These are phyloP conservation scores for Phellopilus nigrolimitatus DNA, from an alignment of 1,284 basidiomycete genomes.

Conservation along the genomic window DNA sequence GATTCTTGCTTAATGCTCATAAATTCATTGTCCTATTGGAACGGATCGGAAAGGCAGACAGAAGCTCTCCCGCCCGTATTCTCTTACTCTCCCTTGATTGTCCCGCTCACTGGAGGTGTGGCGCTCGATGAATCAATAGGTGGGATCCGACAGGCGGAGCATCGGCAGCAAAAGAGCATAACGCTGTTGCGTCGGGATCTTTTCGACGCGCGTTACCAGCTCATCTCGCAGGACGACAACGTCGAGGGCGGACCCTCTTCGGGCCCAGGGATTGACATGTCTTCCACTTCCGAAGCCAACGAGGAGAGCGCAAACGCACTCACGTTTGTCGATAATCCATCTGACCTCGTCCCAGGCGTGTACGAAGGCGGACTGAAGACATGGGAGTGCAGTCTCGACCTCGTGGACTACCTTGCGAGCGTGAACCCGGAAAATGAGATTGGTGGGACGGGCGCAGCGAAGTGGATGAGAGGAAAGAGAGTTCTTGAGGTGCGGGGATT, in stretches of 20 bases:
- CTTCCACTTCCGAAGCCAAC: not conserved
- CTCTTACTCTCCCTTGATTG: conserved; percentile 21
- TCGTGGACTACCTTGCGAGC: conserved; percentile 50
- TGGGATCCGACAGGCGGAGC: too few species aligned
- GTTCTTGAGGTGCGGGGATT: conserved; percentile 55
- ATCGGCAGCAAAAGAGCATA: conserved; percentile 11
- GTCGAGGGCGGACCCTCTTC: not conserved
- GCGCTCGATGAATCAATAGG: not conserved
- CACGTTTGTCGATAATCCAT: conserved; percentile 72
- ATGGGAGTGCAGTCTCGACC: conserved; percentile 94
- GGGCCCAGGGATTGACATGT: not conserved
- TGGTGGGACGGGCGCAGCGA: not conserved
- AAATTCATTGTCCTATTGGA: conserved; percentile 3
- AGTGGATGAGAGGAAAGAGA: conserved; percentile 34
- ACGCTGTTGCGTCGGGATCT: conserved; percentile 48
- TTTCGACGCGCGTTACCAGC: conserved; percentile 58
- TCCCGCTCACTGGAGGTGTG: conserved; percentile 8
- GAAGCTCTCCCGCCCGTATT: conserved; percentile 19
- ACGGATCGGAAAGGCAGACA: conserved; percentile 19
- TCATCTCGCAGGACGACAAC: conserved; percentile 25
- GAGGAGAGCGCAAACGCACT: conserved; percentile 27
- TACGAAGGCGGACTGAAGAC: conserved; percentile 98
- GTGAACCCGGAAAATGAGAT: not conserved
- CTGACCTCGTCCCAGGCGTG: conserved; percentile 86
- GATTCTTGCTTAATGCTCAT: not conserved